Percentiles rank a stretch among this genome's conserved stretches.
These are phyloP conservation scores for Schizophyllum amplum DNA, from an alignment of 1,284 basidiomycete species.

Conservation along the genomic window DNA sequence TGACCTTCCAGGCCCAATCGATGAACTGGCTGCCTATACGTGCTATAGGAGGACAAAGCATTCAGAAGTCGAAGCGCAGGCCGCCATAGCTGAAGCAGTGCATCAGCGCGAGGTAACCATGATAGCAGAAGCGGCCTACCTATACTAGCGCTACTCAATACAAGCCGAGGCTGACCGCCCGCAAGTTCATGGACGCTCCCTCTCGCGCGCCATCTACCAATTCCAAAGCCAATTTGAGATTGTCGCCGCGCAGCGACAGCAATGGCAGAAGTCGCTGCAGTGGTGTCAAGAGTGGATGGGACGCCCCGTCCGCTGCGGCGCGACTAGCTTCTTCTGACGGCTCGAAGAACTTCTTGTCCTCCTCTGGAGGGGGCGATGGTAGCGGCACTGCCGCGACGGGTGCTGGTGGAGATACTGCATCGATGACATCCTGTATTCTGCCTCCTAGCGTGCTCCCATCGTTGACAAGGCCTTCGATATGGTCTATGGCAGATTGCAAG, in stretches of 20 bases:
- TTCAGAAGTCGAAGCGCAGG: not conserved
- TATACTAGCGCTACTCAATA: not conserved
- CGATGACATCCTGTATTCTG: not conserved
- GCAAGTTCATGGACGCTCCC: not conserved
- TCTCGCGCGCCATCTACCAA: not conserved
- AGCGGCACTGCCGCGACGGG: not conserved
- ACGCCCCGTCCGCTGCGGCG: not conserved
- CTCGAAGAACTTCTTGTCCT: too few species aligned
- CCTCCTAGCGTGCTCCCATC: not conserved
- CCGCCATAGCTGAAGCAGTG: not conserved
- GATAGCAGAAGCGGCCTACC: not conserved
- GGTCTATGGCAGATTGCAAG: not conserved
- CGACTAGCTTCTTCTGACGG: not conserved
- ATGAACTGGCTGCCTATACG: not conserved
- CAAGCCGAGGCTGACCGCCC: not conserved
- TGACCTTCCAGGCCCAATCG: not conserved
- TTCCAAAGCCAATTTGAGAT: not conserved
- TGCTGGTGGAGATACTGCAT: not conserved
- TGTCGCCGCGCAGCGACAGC: not conserved
- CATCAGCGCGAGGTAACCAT: not conserved
- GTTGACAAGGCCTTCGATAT: not conserved
- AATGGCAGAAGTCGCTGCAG: not conserved
- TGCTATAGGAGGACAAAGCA: too few species aligned
- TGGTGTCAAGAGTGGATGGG: not conserved
- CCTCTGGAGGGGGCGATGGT: not conserved